Evolutionary conservation across 371 early-diverging fungal species (phyloP).

Genomic region (Apophysomyces ossiformis): DNA sequence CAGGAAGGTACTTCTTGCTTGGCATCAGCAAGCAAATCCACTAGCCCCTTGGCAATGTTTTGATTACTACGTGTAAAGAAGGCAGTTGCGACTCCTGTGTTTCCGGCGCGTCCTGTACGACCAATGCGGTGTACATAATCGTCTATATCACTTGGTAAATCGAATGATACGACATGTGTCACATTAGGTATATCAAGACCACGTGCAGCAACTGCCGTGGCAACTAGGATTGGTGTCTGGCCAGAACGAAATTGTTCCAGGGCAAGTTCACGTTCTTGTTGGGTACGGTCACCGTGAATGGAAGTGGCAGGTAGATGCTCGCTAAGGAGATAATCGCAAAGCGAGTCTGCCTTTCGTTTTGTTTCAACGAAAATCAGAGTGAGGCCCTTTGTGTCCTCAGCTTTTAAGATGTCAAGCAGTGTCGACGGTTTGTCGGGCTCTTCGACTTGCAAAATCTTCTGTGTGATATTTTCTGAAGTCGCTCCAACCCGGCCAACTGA

Average conservation of each 20-base stretch:
- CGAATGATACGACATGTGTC: slow-evolving; percentile 92
- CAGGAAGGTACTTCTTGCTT: slow-evolving; percentile 64
- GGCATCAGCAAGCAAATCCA: slow-evolving; percentile 79
- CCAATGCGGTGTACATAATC: slow-evolving; percentile 94
- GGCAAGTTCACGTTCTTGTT: slow-evolving; percentile 95
- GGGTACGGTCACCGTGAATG: slow-evolving; percentile 98
- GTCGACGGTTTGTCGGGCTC: slow-evolving; percentile 81
- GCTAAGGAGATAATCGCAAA: slow-evolving; percentile 74
- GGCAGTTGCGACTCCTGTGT: slow-evolving; percentile 92
- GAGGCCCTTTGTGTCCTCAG: slow-evolving; percentile 63
- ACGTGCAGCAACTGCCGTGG: slow-evolving; percentile 99
- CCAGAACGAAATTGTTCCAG: slow-evolving; percentile 89
- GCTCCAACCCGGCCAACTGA: slow-evolving; percentile 96
- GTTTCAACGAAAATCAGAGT: slow-evolving; percentile 98
- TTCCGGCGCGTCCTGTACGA: slow-evolving; percentile 98
- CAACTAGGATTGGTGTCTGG: slow-evolving; percentile 92
- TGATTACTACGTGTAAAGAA: slow-evolving; percentile 95
- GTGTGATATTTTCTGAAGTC: slow-evolving; percentile 96
- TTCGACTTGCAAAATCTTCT: slow-evolving; percentile 69
- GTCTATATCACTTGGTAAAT: slow-evolving; percentile 89
- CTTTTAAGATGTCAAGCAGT: slow-evolving; percentile 79
- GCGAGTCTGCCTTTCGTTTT: slow-evolving; percentile 96
- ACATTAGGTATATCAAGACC: slow-evolving; percentile 95
- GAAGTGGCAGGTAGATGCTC: slow-evolving; percentile 84
- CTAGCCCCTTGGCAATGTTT: slow-evolving; percentile 70